Evolutionary conservation across 2,329 filamentous ascomycete species (phyloP), one percentile per base, ranked within the genome.

Genomic region (Trichoderma lentiforme): DNA sequence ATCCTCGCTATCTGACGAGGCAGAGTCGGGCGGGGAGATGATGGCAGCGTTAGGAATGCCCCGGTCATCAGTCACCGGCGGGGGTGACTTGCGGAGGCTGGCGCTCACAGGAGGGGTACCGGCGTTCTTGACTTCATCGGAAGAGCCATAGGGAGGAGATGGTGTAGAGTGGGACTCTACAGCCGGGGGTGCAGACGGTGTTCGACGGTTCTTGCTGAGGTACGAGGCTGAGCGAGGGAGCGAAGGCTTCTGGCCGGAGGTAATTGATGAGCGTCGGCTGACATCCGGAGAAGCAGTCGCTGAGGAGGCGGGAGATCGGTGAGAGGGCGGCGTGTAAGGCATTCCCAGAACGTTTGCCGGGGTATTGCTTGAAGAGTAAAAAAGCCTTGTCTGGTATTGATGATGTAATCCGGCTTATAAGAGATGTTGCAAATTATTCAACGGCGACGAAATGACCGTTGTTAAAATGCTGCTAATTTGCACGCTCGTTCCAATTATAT

Each of bases 1-100:
- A 76, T 97, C 94, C 79, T 97, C 95, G 81, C 95, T 94, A 30
- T 91, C 95, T 75, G 91, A 92, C 51, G 89, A 88, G 7, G 88
- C 87, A 39, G 95, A 97, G 77, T 98, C 95, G 11, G 95, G 95
- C 43, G 95, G 95, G 0, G 95, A 98, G 72, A 97, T 93, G 76
- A 97, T 89, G 74, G 93, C 94, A 73, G 93, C 94, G 74, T 90
- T 89, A 56, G 94, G 94, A 81, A 97, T 96, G 74, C 89, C 84
- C 73, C 89, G 81, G 30, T 85, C 87, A 82, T 93, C 90, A 74
- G 90, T 93, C 74, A 94, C 83, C 21, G 94, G 93, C n/a, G 93
- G 91, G 18, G 94, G 93, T 62, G 94, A 97, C 81, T 95, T 93
- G 77, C 93, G 90, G 74, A 97, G 84, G 82, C 90, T 93, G 26